A percentile compares a stretch with the other conserved stretches of the same genome.
Evolutionary conservation across 768 basidiomycete species (phyloP).

Genomic region (Kwoniella dendrophila): DNA sequence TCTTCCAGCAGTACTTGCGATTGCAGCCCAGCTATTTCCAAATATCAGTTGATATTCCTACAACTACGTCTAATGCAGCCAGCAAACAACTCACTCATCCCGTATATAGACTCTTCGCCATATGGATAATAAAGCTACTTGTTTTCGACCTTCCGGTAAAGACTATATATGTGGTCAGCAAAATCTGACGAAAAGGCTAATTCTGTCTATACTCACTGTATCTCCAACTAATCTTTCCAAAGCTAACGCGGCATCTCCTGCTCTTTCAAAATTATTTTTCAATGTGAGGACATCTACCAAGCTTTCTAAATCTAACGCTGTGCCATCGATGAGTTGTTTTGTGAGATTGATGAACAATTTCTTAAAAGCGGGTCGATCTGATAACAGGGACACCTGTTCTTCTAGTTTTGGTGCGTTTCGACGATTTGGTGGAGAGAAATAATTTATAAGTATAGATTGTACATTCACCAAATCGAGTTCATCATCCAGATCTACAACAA

Average conservation of each 20-base stretch:
- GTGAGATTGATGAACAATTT: conserved; percentile 74
- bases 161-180: conserved; percentile 58
- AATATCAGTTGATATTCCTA: conserved; percentile 3
- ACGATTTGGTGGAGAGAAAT: conserved; percentile 41
- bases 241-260: conserved; percentile 63
- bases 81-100: conserved; percentile 72
- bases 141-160: conserved; percentile 69
- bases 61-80: neutral
- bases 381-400: conserved; percentile 50
- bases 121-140: conserved; percentile 70
- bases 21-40: conserved; percentile 70
- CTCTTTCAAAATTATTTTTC: conserved; percentile 69
- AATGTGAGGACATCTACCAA: conserved; percentile 79
- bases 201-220: conserved; percentile 59
- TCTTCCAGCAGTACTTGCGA: conserved; percentile 72
- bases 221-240: conserved; percentile 47
- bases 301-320: conserved; percentile 74
- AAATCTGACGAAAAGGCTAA: neutral
- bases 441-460: conserved; percentile 68
- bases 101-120: conserved; percentile 88
- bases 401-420: neutral
- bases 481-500: conserved; percentile 72
- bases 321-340: conserved; percentile 71
- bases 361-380: conserved; percentile 61
- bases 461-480: conserved; percentile 83